Base-by-base conservation (phyloP, 2,329 filamentous ascomycete species). In the Macrophomina phaseolina region DNA sequence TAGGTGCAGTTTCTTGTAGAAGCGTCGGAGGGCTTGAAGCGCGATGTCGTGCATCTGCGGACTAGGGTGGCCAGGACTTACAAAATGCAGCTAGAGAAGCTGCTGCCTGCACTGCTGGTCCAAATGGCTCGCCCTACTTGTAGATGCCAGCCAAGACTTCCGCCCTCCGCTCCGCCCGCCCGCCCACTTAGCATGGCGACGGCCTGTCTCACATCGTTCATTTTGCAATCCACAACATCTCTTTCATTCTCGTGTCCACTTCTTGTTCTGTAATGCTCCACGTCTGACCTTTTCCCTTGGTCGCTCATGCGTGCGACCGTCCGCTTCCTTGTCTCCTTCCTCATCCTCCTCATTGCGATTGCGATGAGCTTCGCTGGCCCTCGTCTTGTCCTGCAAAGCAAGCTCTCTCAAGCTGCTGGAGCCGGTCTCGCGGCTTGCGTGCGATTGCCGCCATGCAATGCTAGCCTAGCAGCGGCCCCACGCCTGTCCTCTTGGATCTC, bases 351-450 rank as follows among this genome's bases (percentile, higher is more conserved):
- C 2, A 48, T 63, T 55, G 65, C 65, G 45, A 62, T 67, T 62
- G 65, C 65, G 45, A 67, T 67, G 65, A 67, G 65, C 65, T 58
- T 67, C 65, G 48, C 65, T 36, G 65, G 65, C 28, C 58, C 56
- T 34, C 65, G 42, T 12, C 56, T 62, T 49, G 58, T 49, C 4
- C 45, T 63, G 8, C 58, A 49, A 32, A 61, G 48, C 56, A 67
- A 67, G 55, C 56, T 67, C 52, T 36, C 56, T 32, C 46, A 51
- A 18, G 34, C 58, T 62, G 49, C 65, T 28, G 60, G 49, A 67
- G 65, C 65, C 28, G 65, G 65, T 28, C 49, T 67, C 40, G 45
- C 55, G 12, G 40, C 55, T 56, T 60, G 65, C 23, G 30, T 56
- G n/a, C 65, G 46, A 48, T 63, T 40, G 65, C 40, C 9, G 45